Conservation (phyloP, 371 early-diverging fungal genomes). For the Syncephalis fuscata region DNA sequence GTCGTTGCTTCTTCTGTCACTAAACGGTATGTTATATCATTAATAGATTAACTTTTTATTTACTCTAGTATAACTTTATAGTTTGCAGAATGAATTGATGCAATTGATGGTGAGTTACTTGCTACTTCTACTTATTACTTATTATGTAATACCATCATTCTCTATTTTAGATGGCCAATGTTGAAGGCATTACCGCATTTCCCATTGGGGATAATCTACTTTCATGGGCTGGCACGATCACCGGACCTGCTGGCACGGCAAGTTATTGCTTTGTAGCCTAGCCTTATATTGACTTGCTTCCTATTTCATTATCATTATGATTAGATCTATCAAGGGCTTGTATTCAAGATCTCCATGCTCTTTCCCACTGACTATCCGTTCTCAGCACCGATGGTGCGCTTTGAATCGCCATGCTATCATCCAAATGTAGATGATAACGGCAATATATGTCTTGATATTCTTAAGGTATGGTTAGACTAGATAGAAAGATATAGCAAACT, state of each 20-base stretch:
- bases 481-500: too few species aligned
- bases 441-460: conserved; percentile 47
- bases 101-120: conserved; percentile 24
- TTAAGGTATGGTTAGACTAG: conserved; percentile 19
- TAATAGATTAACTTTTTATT: neutral
- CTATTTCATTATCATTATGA: neutral
- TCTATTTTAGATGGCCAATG: conserved; percentile 21
- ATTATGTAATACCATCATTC: too few species aligned
- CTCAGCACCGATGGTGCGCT: conserved; percentile 33
- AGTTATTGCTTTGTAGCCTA: neutral
- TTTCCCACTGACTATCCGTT: conserved; percentile 49
- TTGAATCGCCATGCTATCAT: conserved; percentile 39
- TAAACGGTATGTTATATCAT: neutral
- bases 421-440: conserved; percentile 46
- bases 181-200: conserved; percentile 33
- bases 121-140: too few species aligned
- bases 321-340: conserved; percentile 28
- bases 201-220: conserved; percentile 39
- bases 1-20: too few species aligned
- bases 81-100: conserved; percentile 26
- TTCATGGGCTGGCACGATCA: conserved; percentile 36
- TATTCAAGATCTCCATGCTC: conserved; percentile 33
- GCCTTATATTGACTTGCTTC: neutral
- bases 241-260: conserved; percentile 25
- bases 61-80: conserved; percentile 2